These are phyloP conservation scores for Aspergillus ibericus DNA, from an alignment of 2,329 filamentous ascomycete genomes.

Conservation along the genomic window DNA sequence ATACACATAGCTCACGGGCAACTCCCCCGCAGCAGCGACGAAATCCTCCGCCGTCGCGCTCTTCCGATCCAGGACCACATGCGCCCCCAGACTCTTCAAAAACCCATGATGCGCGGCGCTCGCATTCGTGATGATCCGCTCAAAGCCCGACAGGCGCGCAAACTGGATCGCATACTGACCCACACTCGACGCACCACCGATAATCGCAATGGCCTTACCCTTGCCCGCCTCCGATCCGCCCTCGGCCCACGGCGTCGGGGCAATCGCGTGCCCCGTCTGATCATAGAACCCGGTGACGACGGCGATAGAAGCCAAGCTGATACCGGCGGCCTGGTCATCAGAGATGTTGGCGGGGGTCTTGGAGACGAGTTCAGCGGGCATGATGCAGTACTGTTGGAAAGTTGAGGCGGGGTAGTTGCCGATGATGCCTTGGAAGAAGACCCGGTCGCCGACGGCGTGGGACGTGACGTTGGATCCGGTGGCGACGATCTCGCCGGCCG, in stretches of 20 bases:
- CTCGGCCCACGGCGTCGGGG: slow-evolving; percentile 27
- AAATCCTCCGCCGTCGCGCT: slow-evolving; percentile 18
- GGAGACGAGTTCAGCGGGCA: slow-evolving; percentile 32
- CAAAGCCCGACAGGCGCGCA: slow-evolving; percentile 35
- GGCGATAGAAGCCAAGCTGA: slow-evolving; percentile 23
- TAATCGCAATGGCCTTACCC: slow-evolving; percentile 24
- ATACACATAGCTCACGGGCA: slow-evolving; percentile 32
- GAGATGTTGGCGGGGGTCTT: slow-evolving; percentile 33
- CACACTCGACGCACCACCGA: slow-evolving; percentile 38
- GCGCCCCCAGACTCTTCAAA: slow-evolving; percentile 23
- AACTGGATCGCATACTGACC: slow-evolving; percentile 39
- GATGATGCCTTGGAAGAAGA: slow-evolving; percentile 40
- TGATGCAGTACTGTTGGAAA: slow-evolving; percentile 42
- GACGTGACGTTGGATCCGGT: slow-evolving; percentile 21
- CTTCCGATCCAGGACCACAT: slow-evolving; percentile 29
- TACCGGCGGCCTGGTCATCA: slow-evolving; percentile 31
- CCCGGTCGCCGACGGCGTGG: slow-evolving; percentile 25
- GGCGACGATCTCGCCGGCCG: slow-evolving; percentile 18
- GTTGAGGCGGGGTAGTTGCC: slow-evolving; percentile 30
- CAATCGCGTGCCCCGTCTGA: slow-evolving; percentile 22
- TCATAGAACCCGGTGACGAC: slow-evolving; percentile 21
- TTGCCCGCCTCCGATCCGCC: slow-evolving; percentile 23
- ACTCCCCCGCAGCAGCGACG: slow-evolving; percentile 22
- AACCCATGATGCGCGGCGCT: slow-evolving; percentile 26
- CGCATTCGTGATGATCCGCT: slow-evolving; percentile 35